Evolutionary conservation across 2,329 filamentous ascomycete species (phyloP), one percentile per base, ranked within the genome.

Genomic region (Exutisphaerella laricina): DNA sequence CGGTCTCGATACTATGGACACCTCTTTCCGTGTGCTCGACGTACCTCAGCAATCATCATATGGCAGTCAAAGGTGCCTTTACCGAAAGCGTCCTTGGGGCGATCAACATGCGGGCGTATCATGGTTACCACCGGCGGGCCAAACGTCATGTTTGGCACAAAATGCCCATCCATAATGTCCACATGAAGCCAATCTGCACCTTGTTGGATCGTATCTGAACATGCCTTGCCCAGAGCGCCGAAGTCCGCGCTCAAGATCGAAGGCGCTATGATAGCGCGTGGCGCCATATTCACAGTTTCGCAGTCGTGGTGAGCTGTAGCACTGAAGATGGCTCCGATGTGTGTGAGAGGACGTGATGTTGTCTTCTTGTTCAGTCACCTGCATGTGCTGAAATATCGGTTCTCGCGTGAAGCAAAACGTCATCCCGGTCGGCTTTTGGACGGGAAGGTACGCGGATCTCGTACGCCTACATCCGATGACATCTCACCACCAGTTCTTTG

Each of bases 241-340:
- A 98, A 98, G 75, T 98, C 90, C 54, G 90, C 90, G 60, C 89
- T 94, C 48, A 98, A 82, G 58, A 98, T 97, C n/a, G 90, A 97
- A 21, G 92, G 92, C 12, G 90, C 90, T 59, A 98, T 95, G 66
- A 98, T 96, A 35, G 92, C 85, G 50, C 83, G 80, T 17, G 90
- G 92, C 44, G 87, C 74, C 90, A 97, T 97, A 52, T 48, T 71
- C 2, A 8, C 13, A 7, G 23, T 26, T 12, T 6, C 6, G 23
- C 12, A 26, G 31, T n/a, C n/a, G n/a, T n/a, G n/a, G n/a, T n/a
- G n/a, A n/a, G n/a, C n/a, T n/a, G n/a, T n/a, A n/a, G n/a, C n/a
- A n/a, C n/a, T n/a, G n/a, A n/a, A n/a, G n/a, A n/a, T n/a, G n/a
- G n/a, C n/a, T n/a, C n/a, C n/a, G n/a, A n/a, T n/a, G n/a, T n/a